Evolutionary conservation across 345 rosid species (phyloP).

Genomic region (Lumnitzera racemosa): DNA sequence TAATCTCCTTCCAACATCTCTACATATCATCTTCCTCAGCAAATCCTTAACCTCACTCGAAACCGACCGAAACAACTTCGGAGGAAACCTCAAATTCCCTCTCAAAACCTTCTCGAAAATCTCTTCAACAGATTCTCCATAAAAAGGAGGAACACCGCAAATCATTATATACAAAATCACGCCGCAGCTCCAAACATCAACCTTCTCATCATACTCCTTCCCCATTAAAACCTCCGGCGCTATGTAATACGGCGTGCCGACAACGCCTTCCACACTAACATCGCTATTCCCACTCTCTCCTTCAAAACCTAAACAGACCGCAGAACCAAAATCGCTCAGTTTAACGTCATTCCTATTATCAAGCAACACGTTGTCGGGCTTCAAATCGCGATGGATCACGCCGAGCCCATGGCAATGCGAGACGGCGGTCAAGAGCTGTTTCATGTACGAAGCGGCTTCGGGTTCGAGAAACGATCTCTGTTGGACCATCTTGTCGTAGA

Average conservation of each 20-base stretch:
- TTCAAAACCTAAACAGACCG: conserved; percentile 32
- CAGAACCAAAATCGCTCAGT: conserved; percentile 80
- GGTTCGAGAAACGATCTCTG: conserved; percentile 30
- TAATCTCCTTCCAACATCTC: conserved; percentile 58
- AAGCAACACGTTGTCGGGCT: conserved; percentile 63
- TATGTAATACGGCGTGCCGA: conserved; percentile 90
- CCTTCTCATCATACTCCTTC: conserved; percentile 64
- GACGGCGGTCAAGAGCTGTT: conserved; percentile 42
- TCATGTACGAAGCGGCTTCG: conserved; percentile 33
- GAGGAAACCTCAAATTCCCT: conserved; percentile 71
- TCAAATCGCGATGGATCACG: conserved; percentile 70
- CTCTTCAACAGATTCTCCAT: conserved; percentile 62
- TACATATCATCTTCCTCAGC: conserved; percentile 72
- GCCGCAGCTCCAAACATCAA: conserved; percentile 86
- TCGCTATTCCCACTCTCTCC: conserved; percentile 14
- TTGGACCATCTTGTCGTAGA: conserved; percentile 38
- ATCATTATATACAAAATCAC: conserved; percentile 71
- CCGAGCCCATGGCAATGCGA: conserved; percentile 53
- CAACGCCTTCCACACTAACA: conserved; percentile 28
- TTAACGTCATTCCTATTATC: conserved; percentile 30
- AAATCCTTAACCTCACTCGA: conserved; percentile 62
- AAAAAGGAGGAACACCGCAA: conserved; percentile 80
- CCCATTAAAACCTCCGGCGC: conserved; percentile 87
- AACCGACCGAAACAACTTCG: conserved; percentile 40
- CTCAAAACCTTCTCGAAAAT: conserved; percentile 66